These are phyloP conservation scores for Cercospora sojina DNA, from an alignment of 2,329 filamentous ascomycete species.

Conservation along the genomic window DNA sequence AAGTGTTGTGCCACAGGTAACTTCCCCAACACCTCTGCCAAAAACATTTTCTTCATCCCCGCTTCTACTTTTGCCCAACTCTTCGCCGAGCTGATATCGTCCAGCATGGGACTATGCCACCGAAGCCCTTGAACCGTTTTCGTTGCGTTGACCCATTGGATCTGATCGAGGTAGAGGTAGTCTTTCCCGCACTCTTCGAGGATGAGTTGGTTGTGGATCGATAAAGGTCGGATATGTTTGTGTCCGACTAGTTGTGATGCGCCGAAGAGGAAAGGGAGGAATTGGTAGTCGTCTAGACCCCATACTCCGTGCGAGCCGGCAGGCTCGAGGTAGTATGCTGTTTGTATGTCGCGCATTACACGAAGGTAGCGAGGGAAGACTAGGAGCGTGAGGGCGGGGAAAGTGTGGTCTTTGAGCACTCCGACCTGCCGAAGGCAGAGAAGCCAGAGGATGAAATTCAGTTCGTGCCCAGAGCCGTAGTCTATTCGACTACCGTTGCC, in stretches of 20 bases:
- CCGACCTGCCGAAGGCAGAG: constrained; percentile 84
- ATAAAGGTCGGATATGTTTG: constrained; percentile 50
- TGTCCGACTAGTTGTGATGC: constrained; percentile 65
- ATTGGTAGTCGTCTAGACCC: constrained; percentile 56
- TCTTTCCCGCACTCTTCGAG: constrained; percentile 82
- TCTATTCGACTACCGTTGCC: constrained; percentile 87
- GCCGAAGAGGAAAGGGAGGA: constrained; percentile 54
- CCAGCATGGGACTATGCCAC: constrained; percentile 98
- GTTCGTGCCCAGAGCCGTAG: constrained; percentile 94
- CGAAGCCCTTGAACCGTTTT: constrained; percentile 92
- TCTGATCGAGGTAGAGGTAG: constrained; percentile 88
- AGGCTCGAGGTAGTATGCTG: constrained; percentile 93
- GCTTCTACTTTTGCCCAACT: constrained; percentile 89
- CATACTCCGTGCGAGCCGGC: constrained; percentile 54
- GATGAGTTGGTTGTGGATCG: constrained; percentile 81
- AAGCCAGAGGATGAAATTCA: constrained; percentile 96
- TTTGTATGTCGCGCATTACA: constrained; percentile 85
- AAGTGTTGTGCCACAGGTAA: constrained; percentile 99
- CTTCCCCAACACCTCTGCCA: constrained; percentile 87
- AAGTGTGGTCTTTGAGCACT: constrained; percentile 63
- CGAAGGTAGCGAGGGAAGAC: constrained; percentile 80
- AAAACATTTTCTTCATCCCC: constrained; percentile 96
- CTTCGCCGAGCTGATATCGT: constrained; percentile 90
- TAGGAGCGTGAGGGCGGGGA: constrained; percentile 70
- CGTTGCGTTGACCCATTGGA: constrained; percentile 90